Evolutionary conservation across 257 asterid species (phyloP).

Genomic region (Ballota nigra): DNA sequence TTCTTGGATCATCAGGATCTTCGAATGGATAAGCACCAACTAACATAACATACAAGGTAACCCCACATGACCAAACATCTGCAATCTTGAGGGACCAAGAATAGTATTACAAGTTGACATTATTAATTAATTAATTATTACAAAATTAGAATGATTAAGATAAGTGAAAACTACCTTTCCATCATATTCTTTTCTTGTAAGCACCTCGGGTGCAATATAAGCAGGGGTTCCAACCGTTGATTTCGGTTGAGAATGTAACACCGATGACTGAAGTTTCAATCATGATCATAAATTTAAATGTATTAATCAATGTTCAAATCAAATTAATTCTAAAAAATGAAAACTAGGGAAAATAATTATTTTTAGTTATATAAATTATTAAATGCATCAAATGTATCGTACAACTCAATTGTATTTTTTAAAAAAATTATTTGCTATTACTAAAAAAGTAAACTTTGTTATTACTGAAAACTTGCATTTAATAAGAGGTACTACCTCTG

Average conservation of each 20-base stretch:
- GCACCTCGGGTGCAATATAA: conserved; percentile 80
- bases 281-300: not conserved
- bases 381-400: too few species aligned
- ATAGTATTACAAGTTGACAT: conserved; percentile 1
- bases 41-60: conserved; percentile 76
- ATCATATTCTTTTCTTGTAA: conserved; percentile 68
- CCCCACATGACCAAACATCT: conserved; percentile 99
- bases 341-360: too few species aligned
- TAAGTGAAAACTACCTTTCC: conserved; percentile 51
- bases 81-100: conserved; percentile 49
- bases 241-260: conserved; percentile 78
- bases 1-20: conserved; percentile 81
- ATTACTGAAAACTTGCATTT: too few species aligned
- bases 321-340: too few species aligned
- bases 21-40: conserved; percentile 92
- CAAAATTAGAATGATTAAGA: not conserved
- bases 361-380: too few species aligned
- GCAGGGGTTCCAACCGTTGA: conserved; percentile 85
- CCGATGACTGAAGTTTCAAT: conserved; percentile 43
- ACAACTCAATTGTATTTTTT: too few species aligned
- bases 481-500: too few species aligned
- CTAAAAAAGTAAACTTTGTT: too few species aligned
- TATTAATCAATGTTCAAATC: too few species aligned
- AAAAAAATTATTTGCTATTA: too few species aligned
- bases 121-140: not conserved